Evolutionary conservation across 192 early-diverging fungal genomes (phyloP).

Genomic region (Geranomyces variabilis): DNA sequence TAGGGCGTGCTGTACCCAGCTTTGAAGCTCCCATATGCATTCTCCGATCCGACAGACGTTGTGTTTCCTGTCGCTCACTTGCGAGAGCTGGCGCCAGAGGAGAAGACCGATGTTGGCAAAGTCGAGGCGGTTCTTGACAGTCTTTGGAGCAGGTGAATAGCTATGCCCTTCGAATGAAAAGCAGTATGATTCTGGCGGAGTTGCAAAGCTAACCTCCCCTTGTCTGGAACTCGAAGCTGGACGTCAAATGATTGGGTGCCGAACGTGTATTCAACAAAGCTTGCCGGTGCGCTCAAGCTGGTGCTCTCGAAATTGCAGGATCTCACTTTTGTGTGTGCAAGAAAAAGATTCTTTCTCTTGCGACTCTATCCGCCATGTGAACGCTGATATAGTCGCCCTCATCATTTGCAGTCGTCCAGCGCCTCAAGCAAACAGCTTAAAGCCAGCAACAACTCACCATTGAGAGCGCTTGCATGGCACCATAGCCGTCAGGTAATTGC

Average conservation of each 20-base stretch:
- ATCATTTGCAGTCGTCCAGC: too few species aligned
- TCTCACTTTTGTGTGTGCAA: too few species aligned
- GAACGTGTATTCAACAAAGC: too few species aligned
- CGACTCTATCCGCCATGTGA: too few species aligned
- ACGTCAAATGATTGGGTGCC: too few species aligned
- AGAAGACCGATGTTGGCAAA: neutral
- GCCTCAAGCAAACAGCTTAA: too few species aligned
- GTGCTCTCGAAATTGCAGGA: too few species aligned
- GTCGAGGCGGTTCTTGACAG: neutral
- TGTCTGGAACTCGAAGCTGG: neutral
- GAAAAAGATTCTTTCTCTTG: too few species aligned
- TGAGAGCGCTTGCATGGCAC: slow-evolving; percentile 76
- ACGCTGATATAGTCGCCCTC: too few species aligned
- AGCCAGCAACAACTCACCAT: slow-evolving; percentile 10
- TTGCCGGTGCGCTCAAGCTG: too few species aligned
- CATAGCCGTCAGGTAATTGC: slow-evolving; percentile 69
- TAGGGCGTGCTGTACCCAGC: slow-evolving; percentile 14
- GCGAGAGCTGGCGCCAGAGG: neutral
- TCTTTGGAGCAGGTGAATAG: neutral
- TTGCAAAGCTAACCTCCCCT: too few species aligned
- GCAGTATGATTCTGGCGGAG: too few species aligned
- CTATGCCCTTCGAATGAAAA: neutral
- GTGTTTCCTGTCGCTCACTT: slow-evolving; percentile 12
- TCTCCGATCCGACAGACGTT: slow-evolving; percentile 11
- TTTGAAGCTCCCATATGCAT: slow-evolving; percentile 13